Evolutionary conservation across 306 rosid species (phyloP), one percentile per base, ranked within the genome.

Genomic region (Dryas drummondii): DNA sequence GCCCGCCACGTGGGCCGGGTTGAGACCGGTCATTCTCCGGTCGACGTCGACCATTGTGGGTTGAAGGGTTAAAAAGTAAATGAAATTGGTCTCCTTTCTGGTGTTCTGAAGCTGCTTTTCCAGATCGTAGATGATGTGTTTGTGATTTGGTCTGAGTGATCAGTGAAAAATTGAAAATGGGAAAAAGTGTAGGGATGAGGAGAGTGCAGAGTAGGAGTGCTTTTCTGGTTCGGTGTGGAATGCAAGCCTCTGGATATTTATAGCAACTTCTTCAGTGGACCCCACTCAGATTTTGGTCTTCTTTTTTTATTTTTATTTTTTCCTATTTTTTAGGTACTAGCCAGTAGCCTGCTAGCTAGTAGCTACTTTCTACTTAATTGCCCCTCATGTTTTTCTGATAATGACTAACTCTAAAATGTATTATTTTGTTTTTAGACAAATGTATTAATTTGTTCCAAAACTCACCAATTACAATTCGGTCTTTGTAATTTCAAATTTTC

Each of bases 1-100:
- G 15, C 99, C 99, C 62, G 99, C 99, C 9, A 88, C 58, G 74
- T 96, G 96, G 19, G 94, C 97, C 91, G 99, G 98, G 79, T 90
- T 96, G 5, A 92, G 91, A 68, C 98, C 97, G 84, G 96, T 70
- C 92, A 96, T 92, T 68, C 99, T 87, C 82, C 96, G 92, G 88
- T 90, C 99, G 27, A 96, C 98, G 87, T 96, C 99, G n/a, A 96
- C 99, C 99, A 96, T 96, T 71, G 66, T 84, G 54, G 50, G 46
- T 16, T 47, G 46, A 56, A 7, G 10, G 10, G 4, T 60, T 26
- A 10, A 12, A 27, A 15, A 45, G 12, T 15, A 47, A n/a, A 51
- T 42, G 6, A 2, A 44, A 41, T 17, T 14, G 5, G 5, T 27
- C 6, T 7, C 8, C 27, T 41, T 26, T 22, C 9, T 41, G 45